phyloP scores from a whole-genome alignment of 192 early-diverging fungal species.

The Coemansia sp. region DNA sequence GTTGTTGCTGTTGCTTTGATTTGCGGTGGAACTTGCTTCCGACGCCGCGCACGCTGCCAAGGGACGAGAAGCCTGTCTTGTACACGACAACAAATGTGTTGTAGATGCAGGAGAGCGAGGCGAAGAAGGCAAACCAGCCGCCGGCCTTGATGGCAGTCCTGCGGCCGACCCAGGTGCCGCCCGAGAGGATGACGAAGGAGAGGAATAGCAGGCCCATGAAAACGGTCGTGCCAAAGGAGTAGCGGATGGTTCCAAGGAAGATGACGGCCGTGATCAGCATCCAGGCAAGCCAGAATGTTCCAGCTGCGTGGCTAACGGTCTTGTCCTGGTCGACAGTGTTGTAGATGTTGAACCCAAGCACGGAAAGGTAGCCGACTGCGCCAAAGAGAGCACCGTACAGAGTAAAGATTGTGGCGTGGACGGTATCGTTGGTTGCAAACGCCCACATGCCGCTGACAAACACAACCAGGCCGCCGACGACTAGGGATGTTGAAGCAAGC shows the following conservation, averaged over 20 bases:
- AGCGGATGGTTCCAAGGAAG: constrained; percentile 62
- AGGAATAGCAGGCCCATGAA: constrained; percentile 63
- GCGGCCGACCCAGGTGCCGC: constrained; percentile 60
- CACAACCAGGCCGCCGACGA: constrained; percentile 53
- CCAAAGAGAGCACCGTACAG: constrained; percentile 71
- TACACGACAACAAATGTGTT: constrained; percentile 49
- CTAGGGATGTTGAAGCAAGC: constrained; percentile 47
- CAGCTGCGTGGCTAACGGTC: constrained; percentile 58
- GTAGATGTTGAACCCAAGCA: constrained; percentile 59
- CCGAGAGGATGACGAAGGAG: constrained; percentile 67
- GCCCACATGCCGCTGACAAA: constrained; percentile 65
- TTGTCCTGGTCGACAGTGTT: constrained; percentile 54
- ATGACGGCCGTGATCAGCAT: constrained; percentile 70
- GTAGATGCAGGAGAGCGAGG: constrained; percentile 72
- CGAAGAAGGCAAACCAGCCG: constrained; percentile 73
- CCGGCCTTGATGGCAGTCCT: constrained; percentile 59
- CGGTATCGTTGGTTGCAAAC: constrained; percentile 76
- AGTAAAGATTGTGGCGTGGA: constrained; percentile 79
- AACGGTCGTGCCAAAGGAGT: constrained; percentile 58
- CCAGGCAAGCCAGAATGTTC: constrained; percentile 70
- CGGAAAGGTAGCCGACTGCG: constrained; percentile 52
- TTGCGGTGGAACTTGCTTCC: constrained; percentile 38
- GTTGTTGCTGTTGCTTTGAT: constrained; percentile 16
- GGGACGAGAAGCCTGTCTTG: constrained; percentile 43
- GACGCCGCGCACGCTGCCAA: constrained; percentile 28